Percentiles rank a stretch among this genome's conserved stretches.
phyloP scores from a whole-genome alignment of 495 filamentous ascomycete species.

The Sphaerosporella brunnea region DNA sequence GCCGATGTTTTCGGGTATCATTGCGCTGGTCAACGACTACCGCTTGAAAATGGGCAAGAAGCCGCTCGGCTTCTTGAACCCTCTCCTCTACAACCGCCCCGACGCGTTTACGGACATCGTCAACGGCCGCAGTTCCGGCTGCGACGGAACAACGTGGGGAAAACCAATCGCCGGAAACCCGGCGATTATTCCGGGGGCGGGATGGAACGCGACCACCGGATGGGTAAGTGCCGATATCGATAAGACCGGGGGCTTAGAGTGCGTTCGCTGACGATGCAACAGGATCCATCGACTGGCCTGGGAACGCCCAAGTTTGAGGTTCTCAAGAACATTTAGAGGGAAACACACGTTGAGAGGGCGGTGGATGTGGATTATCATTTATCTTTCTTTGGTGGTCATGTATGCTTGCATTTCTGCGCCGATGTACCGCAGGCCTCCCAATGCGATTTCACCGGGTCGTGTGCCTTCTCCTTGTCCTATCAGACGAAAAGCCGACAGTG shows the following conservation, averaged over 20 bases:
- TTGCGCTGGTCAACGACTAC: constrained; percentile 43
- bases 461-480: too few species aligned
- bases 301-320: constrained; percentile 31
- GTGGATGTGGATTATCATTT: too few species aligned
- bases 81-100: constrained; percentile 39
- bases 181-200: constrained; percentile 33
- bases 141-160: constrained; percentile 29
- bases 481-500: too few species aligned
- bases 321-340: constrained; percentile 10
- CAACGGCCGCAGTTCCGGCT: constrained; percentile 37
- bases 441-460: too few species aligned
- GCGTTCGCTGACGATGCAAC: constrained; percentile 19
- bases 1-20: constrained; percentile 37
- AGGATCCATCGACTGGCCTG: constrained; percentile 32
- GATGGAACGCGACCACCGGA: constrained; percentile 42
- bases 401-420: too few species aligned
- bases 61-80: constrained; percentile 46
- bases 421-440: too few species aligned
- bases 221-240: constrained; percentile 26
- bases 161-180: constrained; percentile 11
- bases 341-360: too few species aligned
- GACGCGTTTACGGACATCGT: constrained; percentile 41
- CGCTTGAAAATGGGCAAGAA: constrained; percentile 32
- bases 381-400: too few species aligned
- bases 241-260: neutral